phyloP scores from a whole-genome alignment of 2,329 filamentous ascomycete genomes.

The Botrytis medusae region DNA sequence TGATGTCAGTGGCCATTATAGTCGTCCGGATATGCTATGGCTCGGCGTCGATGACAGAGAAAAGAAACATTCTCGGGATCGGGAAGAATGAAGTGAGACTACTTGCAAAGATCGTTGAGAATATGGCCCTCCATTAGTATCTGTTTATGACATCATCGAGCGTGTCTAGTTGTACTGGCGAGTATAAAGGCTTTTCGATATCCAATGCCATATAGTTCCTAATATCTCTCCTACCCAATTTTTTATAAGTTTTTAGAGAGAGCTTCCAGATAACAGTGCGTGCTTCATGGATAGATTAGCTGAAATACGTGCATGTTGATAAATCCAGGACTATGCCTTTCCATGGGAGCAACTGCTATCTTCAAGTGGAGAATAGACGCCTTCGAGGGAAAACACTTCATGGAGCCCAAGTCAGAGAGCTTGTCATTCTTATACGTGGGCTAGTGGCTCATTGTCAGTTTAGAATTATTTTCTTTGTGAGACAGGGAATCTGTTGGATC shows the following conservation, averaged over 20 bases:
- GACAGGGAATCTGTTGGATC: not conserved
- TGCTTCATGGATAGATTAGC: not conserved
- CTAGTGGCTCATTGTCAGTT: not conserved
- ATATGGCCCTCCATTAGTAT: accelerated
- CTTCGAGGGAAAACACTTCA: not conserved
- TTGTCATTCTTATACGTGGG: not conserved
- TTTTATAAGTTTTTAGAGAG: not conserved
- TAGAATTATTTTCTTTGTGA: not conserved
- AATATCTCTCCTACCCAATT: not conserved
- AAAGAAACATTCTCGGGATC: conserved; percentile 21
- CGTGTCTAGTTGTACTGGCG: no score
- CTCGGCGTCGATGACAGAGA: conserved; percentile 28
- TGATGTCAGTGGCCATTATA: conserved; percentile 31
- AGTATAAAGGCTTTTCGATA: not conserved
- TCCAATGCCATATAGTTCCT: not conserved
- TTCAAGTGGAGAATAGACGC: not conserved
- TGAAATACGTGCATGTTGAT: not conserved
- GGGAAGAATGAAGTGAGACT: not conserved
- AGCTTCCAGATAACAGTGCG: not conserved
- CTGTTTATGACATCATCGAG: not conserved
- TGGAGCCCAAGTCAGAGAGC: not conserved
- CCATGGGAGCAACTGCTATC: not conserved
- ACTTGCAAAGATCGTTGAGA: not conserved
- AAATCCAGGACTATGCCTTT: not conserved
- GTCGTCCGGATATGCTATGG: conserved; percentile 32